These are phyloP conservation scores for Xylariaceae sp. DNA, from an alignment of 2,329 filamentous ascomycete species.

Conservation along the genomic window DNA sequence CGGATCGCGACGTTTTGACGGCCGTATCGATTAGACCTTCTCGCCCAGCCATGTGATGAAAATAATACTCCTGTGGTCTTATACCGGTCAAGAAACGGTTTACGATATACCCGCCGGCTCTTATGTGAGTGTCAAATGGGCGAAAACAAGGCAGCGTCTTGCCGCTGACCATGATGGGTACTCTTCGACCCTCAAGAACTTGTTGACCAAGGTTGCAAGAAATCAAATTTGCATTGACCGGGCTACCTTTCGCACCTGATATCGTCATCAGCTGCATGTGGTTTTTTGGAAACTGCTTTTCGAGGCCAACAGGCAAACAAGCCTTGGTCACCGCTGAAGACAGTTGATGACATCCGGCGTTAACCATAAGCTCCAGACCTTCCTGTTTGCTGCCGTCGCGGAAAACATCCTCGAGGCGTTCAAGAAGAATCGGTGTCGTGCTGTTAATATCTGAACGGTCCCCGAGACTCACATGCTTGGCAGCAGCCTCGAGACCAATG, in stretches of 20 bases:
- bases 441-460: conserved; percentile 60
- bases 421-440: conserved; percentile 73
- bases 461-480: conserved; percentile 86
- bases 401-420: conserved; percentile 85
- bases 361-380: conserved; percentile 88
- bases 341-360: conserved; percentile 70
- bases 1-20: conserved; percentile 96
- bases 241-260: conserved; percentile 91
- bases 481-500: conserved; percentile 80
- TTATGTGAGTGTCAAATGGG: conserved; percentile 86
- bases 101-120: conserved; percentile 91
- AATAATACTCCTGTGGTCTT: conserved; percentile 96
- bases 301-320: conserved; percentile 81
- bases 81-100: conserved; percentile 98
- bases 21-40: conserved; percentile 99
- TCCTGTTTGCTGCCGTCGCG: conserved; percentile 91
- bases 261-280: conserved; percentile 99
- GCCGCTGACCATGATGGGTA: conserved; percentile 96
- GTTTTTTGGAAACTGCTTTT: conserved; percentile 93
- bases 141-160: conserved; percentile 95
- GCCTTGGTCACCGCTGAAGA: conserved; percentile 79
- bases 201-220: conserved; percentile 98
- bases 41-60: conserved; percentile 98
- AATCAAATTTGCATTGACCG: conserved; percentile 96
- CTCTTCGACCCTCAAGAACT: conserved; percentile 90